Conservation (phyloP, 192 early-diverging fungal species). For the Coemansia sp. region DNA sequence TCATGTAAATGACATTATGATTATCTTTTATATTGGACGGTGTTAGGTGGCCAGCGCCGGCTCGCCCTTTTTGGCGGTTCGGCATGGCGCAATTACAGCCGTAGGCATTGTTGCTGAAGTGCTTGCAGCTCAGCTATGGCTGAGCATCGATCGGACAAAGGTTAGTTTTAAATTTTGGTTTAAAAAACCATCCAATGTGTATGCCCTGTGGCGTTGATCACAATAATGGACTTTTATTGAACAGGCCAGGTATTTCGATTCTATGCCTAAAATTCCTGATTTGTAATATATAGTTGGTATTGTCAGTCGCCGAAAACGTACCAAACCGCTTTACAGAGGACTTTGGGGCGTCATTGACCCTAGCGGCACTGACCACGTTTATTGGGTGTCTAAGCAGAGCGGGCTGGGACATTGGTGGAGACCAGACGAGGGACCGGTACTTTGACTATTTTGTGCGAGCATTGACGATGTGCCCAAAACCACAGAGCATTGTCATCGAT, state of each 20-base stretch:
- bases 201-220: not conserved
- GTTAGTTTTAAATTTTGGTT: conserved; percentile 10
- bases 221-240: not conserved
- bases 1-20: not conserved
- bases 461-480: conserved; percentile 27
- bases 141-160: conserved; percentile 14
- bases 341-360: conserved; percentile 62
- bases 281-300: conserved; percentile 20
- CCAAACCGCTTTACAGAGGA: conserved; percentile 54
- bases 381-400: conserved; percentile 56
- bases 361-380: conserved; percentile 50
- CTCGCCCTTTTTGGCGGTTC: conserved; percentile 53
- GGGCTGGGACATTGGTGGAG: conserved; percentile 22
- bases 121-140: conserved; percentile 20
- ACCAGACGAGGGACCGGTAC: conserved; percentile 12
- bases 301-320: conserved; percentile 26
- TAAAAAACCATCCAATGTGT: not conserved
- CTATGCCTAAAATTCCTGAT: not conserved
- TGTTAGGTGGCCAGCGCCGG: conserved; percentile 32
- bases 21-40: not conserved
- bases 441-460: conserved; percentile 38
- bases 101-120: conserved; percentile 37
- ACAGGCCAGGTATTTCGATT: not conserved
- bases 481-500: conserved; percentile 18
- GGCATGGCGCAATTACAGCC: conserved; percentile 52